These are phyloP conservation scores for Yamadazyma sp. DNA, from an alignment of 1,139 yeast species.

Conservation along the genomic window DNA sequence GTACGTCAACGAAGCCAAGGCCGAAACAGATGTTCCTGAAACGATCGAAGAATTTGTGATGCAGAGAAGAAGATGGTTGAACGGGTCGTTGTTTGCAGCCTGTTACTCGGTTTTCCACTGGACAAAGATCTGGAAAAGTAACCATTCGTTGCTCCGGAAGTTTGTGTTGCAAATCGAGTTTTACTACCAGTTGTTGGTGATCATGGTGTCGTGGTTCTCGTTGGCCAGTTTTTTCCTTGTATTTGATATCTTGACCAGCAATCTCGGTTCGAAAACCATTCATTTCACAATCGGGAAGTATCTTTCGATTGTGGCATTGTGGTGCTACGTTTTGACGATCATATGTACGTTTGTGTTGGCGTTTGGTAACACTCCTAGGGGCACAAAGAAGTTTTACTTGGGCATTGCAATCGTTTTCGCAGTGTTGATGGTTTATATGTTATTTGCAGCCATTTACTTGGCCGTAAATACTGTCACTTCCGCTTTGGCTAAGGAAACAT, in stretches of 20 bases:
- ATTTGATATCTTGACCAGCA: conserved; percentile 61
- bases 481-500: conserved; percentile 41
- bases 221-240: conserved; percentile 75
- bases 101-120: conserved; percentile 72
- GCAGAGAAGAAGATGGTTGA: conserved; percentile 83
- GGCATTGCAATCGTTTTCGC: conserved; percentile 46
- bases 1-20: conserved; percentile 74
- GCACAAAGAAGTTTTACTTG: conserved; percentile 44
- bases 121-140: conserved; percentile 67
- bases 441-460: conserved; percentile 75
- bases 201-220: conserved; percentile 78
- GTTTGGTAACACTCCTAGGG: conserved; percentile 51
- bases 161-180: conserved; percentile 67
- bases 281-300: conserved; percentile 45
- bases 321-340: conserved; percentile 45
- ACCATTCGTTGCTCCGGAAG: conserved; percentile 63
- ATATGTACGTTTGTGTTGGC: conserved; percentile 47
- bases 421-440: conserved; percentile 48
- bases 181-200: conserved; percentile 63
- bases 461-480: conserved; percentile 68
- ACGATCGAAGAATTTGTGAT: conserved; percentile 67
- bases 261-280: conserved; percentile 50
- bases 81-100: conserved; percentile 84
- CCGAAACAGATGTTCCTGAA: conserved; percentile 85
- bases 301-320: conserved; percentile 41